A percentile compares a stretch with the other conserved stretches of the same genome.
These are phyloP conservation scores for Apiotrichum montevideense DNA, from an alignment of 1,284 basidiomycete species.

Conservation along the genomic window DNA sequence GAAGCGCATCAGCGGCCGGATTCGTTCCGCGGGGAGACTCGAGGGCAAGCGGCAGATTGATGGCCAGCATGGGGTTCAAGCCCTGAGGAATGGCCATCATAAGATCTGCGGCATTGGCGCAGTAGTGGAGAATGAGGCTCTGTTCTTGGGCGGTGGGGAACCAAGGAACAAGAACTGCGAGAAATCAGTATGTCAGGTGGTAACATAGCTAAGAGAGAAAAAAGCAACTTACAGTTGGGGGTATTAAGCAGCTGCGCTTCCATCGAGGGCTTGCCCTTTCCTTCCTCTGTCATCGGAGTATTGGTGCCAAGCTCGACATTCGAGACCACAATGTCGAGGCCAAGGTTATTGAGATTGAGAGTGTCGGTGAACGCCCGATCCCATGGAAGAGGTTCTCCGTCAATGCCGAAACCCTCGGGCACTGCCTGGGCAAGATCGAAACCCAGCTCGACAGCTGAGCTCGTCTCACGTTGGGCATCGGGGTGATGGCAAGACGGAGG, in stretches of 20 bases:
- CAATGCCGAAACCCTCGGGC: constrained; percentile 12
- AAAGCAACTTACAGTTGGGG: constrained; percentile 1
- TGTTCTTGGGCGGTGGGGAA: constrained; percentile 45
- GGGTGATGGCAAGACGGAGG: no score
- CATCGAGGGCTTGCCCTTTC: not conserved
- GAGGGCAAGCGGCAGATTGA: constrained; percentile 47
- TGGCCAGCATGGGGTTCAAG: constrained; percentile 48
- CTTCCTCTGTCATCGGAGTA: not conserved
- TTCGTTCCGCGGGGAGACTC: constrained; percentile 42
- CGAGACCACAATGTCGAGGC: not conserved
- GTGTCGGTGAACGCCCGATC: constrained; percentile 7
- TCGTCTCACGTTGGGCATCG: not conserved
- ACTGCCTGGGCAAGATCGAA: constrained; percentile 10
- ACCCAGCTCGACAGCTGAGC: not conserved
- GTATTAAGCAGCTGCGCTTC: not conserved
- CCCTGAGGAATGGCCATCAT: constrained; percentile 49
- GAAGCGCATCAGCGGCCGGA: constrained; percentile 45
- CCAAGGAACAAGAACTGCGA: constrained; percentile 32
- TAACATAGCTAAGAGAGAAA: not conserved
- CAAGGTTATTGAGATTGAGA: not conserved
- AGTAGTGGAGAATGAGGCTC: constrained; percentile 43
- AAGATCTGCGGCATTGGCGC: constrained; percentile 45
- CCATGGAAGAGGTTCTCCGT: constrained; percentile 7
- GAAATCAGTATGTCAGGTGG: not conserved
- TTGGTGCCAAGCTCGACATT: not conserved